Evolutionary conservation across 2,329 filamentous ascomycete genomes (phyloP).

Genomic region (Ascosphaera apis): DNA sequence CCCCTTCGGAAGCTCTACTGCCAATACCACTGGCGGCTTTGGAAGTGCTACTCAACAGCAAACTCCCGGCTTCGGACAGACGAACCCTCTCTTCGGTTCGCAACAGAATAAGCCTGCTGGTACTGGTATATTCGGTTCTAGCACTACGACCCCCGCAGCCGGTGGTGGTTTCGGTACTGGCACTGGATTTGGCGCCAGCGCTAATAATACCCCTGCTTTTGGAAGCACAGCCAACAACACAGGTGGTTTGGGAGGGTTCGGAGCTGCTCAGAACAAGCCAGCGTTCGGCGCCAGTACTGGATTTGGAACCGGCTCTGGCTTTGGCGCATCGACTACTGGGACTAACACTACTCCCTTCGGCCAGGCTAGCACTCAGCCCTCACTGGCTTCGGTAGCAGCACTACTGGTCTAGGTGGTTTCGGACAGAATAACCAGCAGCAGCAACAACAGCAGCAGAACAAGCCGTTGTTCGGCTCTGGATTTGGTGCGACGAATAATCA

Average conservation of each 20-base stretch:
- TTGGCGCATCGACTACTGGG: constrained; percentile 16
- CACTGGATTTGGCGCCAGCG: neutral
- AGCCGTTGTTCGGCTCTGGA: constrained; percentile 14
- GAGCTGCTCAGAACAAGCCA: constrained; percentile 15
- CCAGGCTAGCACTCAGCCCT: constrained; percentile 15
- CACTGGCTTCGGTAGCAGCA: constrained; percentile 17
- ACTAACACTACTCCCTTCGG: constrained; percentile 19
- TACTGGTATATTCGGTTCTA: constrained; percentile 14
- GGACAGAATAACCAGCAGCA: constrained; percentile 18
- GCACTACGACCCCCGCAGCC: constrained; percentile 1
- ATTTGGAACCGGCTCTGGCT: constrained; percentile 14
- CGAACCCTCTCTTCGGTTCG: neutral
- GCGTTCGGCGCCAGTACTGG: constrained; percentile 13
- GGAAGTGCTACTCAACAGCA: constrained; percentile 15
- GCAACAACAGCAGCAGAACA: constrained; percentile 14
- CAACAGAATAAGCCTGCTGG: neutral
- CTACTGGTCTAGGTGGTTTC: constrained; percentile 21
- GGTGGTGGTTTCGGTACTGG: neutral
- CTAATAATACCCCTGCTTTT: constrained; percentile 7
- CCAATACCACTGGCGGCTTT: constrained; percentile 16
- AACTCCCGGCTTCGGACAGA: neutral
- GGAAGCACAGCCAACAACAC: constrained; percentile 12
- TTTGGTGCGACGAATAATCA: constrained; percentile 18
- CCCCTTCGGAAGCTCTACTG: constrained; percentile 17
- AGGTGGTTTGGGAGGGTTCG: constrained; percentile 20